Evolutionary conservation across 2,329 filamentous ascomycete genomes (phyloP).

Genomic region (Neofusicoccum ribis): DNA sequence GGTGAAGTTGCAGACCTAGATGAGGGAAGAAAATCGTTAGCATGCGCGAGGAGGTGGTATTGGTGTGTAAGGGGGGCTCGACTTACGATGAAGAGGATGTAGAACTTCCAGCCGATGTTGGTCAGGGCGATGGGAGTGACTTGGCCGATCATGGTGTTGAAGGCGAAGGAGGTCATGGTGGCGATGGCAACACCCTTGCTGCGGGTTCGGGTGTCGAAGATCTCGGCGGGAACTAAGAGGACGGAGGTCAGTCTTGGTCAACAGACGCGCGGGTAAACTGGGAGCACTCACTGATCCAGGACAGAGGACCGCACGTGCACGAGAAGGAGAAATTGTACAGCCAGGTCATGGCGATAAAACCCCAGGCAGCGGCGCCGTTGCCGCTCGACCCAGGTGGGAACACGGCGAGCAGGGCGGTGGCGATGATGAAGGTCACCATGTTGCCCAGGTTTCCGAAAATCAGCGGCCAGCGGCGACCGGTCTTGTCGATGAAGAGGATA

Average conservation of each 20-base stretch:
- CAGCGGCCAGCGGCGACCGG: conserved; percentile 70
- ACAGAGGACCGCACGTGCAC: conserved; percentile 67
- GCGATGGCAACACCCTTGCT: conserved; percentile 74
- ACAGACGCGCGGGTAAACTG: conserved; percentile 55
- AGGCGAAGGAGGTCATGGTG: conserved; percentile 71
- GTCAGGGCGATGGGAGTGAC: conserved; percentile 63
- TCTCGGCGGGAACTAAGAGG: conserved; percentile 61
- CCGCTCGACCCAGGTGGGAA: conserved; percentile 61
- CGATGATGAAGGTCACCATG: conserved; percentile 70
- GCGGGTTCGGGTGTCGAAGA: conserved; percentile 75
- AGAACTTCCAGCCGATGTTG: conserved; percentile 57
- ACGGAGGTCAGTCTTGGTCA: conserved; percentile 26
- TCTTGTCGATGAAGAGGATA: conserved; percentile 67
- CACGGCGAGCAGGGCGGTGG: conserved; percentile 55
- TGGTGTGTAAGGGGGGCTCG: background rate
- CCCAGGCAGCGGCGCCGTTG: conserved; percentile 63
- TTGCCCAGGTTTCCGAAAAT: conserved; percentile 73
- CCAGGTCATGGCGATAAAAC: conserved; percentile 77
- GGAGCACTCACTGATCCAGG: conserved; percentile 48
- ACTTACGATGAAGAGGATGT: conserved; percentile 60
- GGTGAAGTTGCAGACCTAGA: conserved; percentile 64
- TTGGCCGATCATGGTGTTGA: conserved; percentile 75
- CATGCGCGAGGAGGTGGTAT: background rate
- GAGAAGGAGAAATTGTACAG: conserved; percentile 78
- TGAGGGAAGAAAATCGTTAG: background rate